Evolutionary conservation across 352 stramenopile species (phyloP), one percentile per base, ranked within the genome.

Genomic region (Elongisporangium anandrum): DNA sequence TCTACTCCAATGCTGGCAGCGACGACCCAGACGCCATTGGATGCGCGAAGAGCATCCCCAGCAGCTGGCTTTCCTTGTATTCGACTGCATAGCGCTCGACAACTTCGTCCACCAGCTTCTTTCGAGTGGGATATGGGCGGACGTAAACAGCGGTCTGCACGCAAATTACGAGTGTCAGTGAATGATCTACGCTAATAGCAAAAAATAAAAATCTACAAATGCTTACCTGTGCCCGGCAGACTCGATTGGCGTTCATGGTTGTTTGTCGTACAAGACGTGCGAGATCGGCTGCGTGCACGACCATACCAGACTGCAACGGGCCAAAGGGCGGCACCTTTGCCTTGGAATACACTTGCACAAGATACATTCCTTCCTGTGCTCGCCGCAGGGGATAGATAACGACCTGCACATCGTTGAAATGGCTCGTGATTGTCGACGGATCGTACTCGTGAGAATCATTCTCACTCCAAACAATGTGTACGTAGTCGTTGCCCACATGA

Each of bases 351-450:
- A 94, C 87, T 49, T 92, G 80, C 48, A 94, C 75, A 17, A 90
- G 60, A 63, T 83, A 93, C 22, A 95, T 63, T 0, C 83, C 87
- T 4, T 77, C 65, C 39, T 93, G 84, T 12, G 72, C 68, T 5
- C 79, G 75, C 1, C 75, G 70, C 17, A 95, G 60, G 2, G 87
- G 85, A 34, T 91, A 93, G 24, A 95, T 89, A 15, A 95, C 85
- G 20, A 95, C 73, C 54, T 94, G 87, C 8, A 95, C 87, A 54
- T 94, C 84, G 53, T 95, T 95, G 59, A 95, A 95, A 58, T 95
- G 86, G 24, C 85, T 94, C 20, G 83, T 94, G 64, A 95, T 95
- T 15, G 87, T 95, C n/a, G 73, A 78, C 16, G 84, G 82, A 47
- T 88, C 82, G 55, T 95, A 95, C 45, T 75, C 80, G 54, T 87